Conservation (phyloP, 1,284 basidiomycete species). For the Apiotrichum domesticum region DNA sequence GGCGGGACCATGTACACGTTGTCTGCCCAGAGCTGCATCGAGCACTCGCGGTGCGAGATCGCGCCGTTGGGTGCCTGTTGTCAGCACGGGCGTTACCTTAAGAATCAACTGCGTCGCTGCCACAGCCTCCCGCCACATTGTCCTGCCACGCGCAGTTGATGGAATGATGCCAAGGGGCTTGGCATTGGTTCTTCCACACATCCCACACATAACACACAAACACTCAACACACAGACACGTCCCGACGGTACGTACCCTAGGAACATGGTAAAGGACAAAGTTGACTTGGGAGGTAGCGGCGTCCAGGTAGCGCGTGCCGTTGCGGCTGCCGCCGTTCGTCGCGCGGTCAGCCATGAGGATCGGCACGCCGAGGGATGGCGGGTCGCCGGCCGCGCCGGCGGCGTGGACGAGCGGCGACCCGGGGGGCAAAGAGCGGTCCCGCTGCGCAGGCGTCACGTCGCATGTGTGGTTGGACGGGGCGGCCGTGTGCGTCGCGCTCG, state of each 20-base stretch:
- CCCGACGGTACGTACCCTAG: conserved; percentile 42
- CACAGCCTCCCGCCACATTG: no score
- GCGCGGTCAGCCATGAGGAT: conserved; percentile 59
- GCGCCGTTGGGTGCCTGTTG: conserved; percentile 62
- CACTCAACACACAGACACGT: no score
- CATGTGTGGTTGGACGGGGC: not conserved
- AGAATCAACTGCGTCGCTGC: no score
- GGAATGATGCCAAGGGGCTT: no score
- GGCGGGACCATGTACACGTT: conserved; percentile 65
- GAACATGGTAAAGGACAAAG: conserved; percentile 62
- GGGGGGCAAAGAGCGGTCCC: conserved; percentile 6
- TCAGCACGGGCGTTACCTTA: no score
- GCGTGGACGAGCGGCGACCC: conserved; percentile 29
- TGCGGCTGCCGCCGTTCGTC: conserved; percentile 25
- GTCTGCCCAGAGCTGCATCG: conserved; percentile 53
- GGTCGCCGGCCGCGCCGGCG: conserved; percentile 68
- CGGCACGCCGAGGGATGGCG: conserved; percentile 71
- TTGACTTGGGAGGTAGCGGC: conserved; percentile 67
- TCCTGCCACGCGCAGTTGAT: no score
- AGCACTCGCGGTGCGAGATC: conserved; percentile 59
- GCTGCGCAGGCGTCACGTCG: conserved; percentile 3
- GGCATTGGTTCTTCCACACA: no score
- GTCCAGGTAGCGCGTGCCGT: conserved; percentile 55
- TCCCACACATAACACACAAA: no score
- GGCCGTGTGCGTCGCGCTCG: not conserved